Base-by-base conservation (phyloP, 768 basidiomycete species). In the Suillus spraguei region DNA sequence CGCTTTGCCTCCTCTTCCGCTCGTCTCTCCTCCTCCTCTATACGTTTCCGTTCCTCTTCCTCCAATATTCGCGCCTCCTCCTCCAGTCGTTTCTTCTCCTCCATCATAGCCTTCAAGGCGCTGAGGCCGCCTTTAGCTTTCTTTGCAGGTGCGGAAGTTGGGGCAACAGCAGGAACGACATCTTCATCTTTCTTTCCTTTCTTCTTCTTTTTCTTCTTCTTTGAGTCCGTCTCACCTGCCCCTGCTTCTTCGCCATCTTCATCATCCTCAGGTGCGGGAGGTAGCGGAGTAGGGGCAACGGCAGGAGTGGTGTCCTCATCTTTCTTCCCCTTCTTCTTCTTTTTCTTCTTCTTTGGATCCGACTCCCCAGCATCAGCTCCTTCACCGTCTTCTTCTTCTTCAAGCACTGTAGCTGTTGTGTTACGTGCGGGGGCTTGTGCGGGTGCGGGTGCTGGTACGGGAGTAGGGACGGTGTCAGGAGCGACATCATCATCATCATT, bases 81-180 rank as follows among this genome's bases (percentile, higher is more conserved):
- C 74, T 96, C 94, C 20, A 93, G 53, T 22, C 89, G 81, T 75
- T 90, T 92, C 83, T 94, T 93, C 78, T 93, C 92, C 71, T 96
- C 95, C 90, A 98, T 90, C 75, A 95, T 79, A 35, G 94, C 94
- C 77, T 86, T 92, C 75, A 98, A 76, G 3, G 93, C 95, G 64
- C 90, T 83, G 65, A 99, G 82, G 61, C 87, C 92, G 11, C 83
- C 85, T 74, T 90, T 92, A 81, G 92, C 93, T 77, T 91, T 91
- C 47, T 76, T 74, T 20, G 79, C 69, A 46, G 83, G 78, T n/a
- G 78, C 65, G 2, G 69, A 44, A 16, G 69, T 67, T 6, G 79
- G 71, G 13, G 78, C 72, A 24, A 79, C 71, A 14, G 85, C 84
- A 22, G 87, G 82, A 7, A 86, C 81, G 66, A 84, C 84, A 66